Conservation (phyloP, 2,329 filamentous ascomycete species). For the Fonsecaea monophora region DNA sequence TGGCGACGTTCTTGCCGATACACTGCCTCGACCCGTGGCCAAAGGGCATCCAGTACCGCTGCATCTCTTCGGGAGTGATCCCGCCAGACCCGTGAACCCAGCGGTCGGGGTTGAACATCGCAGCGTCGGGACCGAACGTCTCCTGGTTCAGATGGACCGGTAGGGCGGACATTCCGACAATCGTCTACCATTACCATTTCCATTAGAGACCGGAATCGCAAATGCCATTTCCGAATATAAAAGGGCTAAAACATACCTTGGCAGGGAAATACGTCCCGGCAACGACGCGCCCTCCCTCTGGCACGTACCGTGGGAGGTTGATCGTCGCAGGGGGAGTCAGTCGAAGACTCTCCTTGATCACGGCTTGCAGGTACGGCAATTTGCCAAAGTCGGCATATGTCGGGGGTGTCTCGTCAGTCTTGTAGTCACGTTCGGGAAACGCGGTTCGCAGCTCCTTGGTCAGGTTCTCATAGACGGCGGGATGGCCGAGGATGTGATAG, state of each 20-base stretch:
- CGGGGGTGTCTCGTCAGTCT: conserved; percentile 1
- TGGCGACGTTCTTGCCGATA: conserved; percentile 17
- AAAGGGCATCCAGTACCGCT: conserved; percentile 20
- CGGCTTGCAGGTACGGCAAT: conserved; percentile 12
- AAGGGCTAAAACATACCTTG: background rate
- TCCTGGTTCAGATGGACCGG: conserved; percentile 9
- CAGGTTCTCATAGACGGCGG: conserved; percentile 8
- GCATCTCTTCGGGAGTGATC: conserved; percentile 15
- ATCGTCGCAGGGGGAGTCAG: conserved; percentile 15
- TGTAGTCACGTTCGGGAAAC: background rate
- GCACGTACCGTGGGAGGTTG: conserved; percentile 13
- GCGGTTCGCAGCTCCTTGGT: conserved; percentile 8
- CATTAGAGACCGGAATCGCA: background rate
- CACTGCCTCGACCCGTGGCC: conserved; percentile 15
- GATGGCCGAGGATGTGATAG: conserved; percentile 12
- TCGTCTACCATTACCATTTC: background rate
- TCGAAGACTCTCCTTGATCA: conserved; percentile 16
- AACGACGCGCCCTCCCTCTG: conserved; percentile 6
- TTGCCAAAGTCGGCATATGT: conserved; percentile 16
- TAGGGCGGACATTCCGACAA: background rate
- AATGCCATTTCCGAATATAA: background rate
- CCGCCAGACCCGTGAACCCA: conserved; percentile 9
- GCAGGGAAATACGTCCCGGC: background rate
- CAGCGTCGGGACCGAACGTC: conserved; percentile 11
- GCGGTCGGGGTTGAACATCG: conserved; percentile 14